Conservation (phyloP, 2,329 filamentous ascomycete species). For the Knufia fluminis region DNA sequence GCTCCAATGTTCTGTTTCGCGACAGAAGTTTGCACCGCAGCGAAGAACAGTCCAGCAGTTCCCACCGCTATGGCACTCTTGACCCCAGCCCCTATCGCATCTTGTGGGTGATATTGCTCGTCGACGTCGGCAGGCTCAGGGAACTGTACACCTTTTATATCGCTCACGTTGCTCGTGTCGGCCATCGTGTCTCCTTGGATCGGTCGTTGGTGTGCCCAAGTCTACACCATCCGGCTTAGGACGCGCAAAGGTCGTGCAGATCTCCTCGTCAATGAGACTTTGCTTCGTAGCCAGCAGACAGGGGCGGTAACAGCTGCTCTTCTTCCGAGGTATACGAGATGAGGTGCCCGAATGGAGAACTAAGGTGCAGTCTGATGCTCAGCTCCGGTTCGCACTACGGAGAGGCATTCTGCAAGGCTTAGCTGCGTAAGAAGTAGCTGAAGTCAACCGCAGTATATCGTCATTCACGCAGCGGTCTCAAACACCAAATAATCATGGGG, state of each 20-base stretch:
- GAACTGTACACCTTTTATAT: neutral
- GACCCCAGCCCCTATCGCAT: conserved; percentile 61
- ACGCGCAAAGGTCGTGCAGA: neutral
- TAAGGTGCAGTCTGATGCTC: neutral
- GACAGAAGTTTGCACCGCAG: conserved; percentile 79
- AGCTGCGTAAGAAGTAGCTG: no score
- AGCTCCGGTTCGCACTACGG: no score
- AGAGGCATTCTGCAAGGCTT: no score
- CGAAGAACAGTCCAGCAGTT: conserved; percentile 59
- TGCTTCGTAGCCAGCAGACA: no score
- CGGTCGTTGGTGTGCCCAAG: no score
- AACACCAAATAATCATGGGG: no score
- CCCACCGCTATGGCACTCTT: conserved; percentile 58
- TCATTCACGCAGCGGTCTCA: no score
- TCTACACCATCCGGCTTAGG: neutral
- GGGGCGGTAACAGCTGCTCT: no score
- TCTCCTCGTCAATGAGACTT: neutral
- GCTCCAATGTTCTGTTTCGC: conserved; percentile 72
- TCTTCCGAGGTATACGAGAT: no score
- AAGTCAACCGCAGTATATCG: no score
- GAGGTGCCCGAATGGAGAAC: no score
- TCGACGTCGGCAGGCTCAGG: conserved; percentile 27
- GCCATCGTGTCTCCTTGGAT: neutral
- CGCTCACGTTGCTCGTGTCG: no score
- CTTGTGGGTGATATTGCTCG: conserved; percentile 56